Percentiles rank a stretch among this genome's conserved stretches.
Evolutionary conservation across 352 stramenopile genomes (phyloP).

Genomic region (Globisporangium carolinianum): DNA sequence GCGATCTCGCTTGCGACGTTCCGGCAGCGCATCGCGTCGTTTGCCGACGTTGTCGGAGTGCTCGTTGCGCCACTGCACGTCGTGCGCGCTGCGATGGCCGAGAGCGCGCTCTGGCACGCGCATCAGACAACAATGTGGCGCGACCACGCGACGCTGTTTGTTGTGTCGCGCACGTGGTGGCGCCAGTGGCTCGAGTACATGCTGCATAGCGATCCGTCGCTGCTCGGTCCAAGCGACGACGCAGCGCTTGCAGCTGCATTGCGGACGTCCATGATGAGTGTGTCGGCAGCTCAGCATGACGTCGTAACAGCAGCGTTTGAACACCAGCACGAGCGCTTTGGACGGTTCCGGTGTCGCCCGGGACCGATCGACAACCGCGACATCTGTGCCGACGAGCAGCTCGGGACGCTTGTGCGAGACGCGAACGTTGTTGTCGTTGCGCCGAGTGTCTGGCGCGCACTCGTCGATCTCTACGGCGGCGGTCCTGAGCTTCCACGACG

Average conservation of each 20-base stretch:
- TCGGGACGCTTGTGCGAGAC: slow-evolving; percentile 29
- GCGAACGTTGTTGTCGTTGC: slow-evolving; percentile 46
- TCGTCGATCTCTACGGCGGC: slow-evolving; percentile 46
- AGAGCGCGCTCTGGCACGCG: slow-evolving; percentile 30
- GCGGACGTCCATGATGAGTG: too few relatives aligned
- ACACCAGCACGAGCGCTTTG: slow-evolving; percentile 9
- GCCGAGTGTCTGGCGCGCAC: slow-evolving; percentile 34
- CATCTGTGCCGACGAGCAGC: slow-evolving; percentile 30
- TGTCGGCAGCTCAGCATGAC: too few relatives aligned
- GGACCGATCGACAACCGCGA: slow-evolving; percentile 35
- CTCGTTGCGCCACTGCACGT: slow-evolving; percentile 57
- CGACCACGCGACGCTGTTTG: slow-evolving; percentile 37
- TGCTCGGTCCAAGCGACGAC: slow-evolving; percentile 4
- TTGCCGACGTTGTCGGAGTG: slow-evolving; percentile 34
- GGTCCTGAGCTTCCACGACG: slow-evolving; percentile 49
- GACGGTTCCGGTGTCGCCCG: slow-evolving; percentile 22
- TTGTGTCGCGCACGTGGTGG: slow-evolving; percentile 55
- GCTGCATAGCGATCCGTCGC: slow-evolving; percentile 5
- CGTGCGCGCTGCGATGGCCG: slow-evolving; percentile 31
- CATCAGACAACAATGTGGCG: slow-evolving; percentile 30
- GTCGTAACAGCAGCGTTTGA: background rate
- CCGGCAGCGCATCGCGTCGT: slow-evolving; percentile 13
- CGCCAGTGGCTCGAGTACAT: slow-evolving; percentile 40
- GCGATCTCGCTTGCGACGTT: slow-evolving; percentile 20
- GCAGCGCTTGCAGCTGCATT: background rate